Evolutionary conservation across 352 stramenopile genomes (phyloP).

Genomic region (Pelagophyceae sp.): DNA sequence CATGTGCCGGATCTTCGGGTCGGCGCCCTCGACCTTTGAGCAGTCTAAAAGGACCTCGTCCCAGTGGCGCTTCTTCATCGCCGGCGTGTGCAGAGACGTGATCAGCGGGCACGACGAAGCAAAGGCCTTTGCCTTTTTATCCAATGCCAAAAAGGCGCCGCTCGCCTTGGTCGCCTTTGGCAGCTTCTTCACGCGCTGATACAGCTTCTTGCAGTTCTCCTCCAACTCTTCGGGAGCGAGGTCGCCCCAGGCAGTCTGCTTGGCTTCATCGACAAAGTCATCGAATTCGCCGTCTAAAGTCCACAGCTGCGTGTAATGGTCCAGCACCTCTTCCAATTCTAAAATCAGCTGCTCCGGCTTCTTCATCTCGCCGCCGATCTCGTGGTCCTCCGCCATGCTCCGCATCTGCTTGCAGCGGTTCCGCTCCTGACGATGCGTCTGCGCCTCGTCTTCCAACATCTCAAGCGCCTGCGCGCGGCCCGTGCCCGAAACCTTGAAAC

Average conservation of each 20-base stretch:
- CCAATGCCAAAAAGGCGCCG: conserved; percentile 23
- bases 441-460: conserved; percentile 24
- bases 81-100: conserved; percentile 26
- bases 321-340: conserved; percentile 30
- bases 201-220: conserved; percentile 35
- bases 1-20: conserved; percentile 26
- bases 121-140: conserved; percentile 31
- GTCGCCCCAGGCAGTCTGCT: conserved; percentile 62
- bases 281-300: conserved; percentile 23
- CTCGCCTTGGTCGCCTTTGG: conserved; percentile 70
- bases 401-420: conserved; percentile 19
- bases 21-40: conserved; percentile 19
- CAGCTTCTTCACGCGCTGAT: conserved; percentile 57
- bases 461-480: conserved; percentile 20
- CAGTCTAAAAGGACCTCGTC: conserved; percentile 28
- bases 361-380: conserved; percentile 20
- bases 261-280: conserved; percentile 3
- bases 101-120: conserved; percentile 32
- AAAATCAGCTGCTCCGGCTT: conserved; percentile 6
- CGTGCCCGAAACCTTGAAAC: conserved; percentile 28
- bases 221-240: conserved; percentile 72
- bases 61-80: conserved; percentile 46
- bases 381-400: conserved; percentile 16
- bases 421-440: conserved; percentile 25
- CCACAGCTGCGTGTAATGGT: conserved; percentile 29